Evolutionary conservation across 164 flowering plant genomes (phyloP), one percentile per base, ranked within the genome.

Genomic region (Warburgia ugandensis): DNA sequence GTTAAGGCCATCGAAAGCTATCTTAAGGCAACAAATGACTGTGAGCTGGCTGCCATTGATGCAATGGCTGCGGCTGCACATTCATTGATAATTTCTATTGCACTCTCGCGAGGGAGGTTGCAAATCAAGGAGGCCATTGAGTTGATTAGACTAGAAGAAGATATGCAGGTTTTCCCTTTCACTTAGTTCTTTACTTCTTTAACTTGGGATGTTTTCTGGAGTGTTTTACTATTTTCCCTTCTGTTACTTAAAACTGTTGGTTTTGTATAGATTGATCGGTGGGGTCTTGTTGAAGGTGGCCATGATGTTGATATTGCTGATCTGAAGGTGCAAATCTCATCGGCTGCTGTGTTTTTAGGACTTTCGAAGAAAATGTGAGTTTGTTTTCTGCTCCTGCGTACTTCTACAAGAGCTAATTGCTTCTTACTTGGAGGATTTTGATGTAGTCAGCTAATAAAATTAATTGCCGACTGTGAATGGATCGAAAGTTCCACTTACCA

Each of bases 261-360:
- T 60, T 30, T 8, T 14, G 21, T 56, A 56, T 73, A 89, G 94
- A 85, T 92, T 50, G 89, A 82, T 48, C 71, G 64, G 47, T 92
- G 99, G 98, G 96, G 99, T 16, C 65, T 92, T 32, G 99, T 92
- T 45, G 98, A 92, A 73, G 96, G 98, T 21, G 99, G 99, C n/a
- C 96, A 92, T 61, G 96, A 92, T 61, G 43, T 92, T 43, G 98
- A 92, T 68, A 62, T 86, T 63, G 99, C 96, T 26, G 95, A 88
- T 76, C 84, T 92, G 13, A 84, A 43, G 70, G 97, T 84, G 13
- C 96, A 88, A 55, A 73, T 92, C 25, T 68, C 99, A 55, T 80
- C 94, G 13, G 84, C 95, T 43, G 77, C 70, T 30, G 94, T 82
- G 19, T 86, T 88, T 69, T 83, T 88, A 23, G 86, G 77, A 44